Conservation (phyloP, 1,284 basidiomycete species). For the Athelia psychrophila region DNA sequence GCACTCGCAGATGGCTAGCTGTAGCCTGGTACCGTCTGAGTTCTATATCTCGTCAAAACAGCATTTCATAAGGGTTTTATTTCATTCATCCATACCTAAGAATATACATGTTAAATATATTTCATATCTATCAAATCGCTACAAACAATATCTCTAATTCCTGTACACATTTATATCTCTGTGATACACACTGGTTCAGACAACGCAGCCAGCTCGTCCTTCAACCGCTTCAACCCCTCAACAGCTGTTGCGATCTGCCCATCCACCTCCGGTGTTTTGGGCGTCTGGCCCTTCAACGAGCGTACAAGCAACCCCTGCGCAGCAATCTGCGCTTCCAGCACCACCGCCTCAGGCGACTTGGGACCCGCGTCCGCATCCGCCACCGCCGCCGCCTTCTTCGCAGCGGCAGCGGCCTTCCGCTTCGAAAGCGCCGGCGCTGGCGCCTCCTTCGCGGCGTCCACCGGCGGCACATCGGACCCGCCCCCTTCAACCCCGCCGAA, state of each 20-base stretch:
- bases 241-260: constrained; percentile 61
- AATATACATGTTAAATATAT: no score
- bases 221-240: constrained; percentile 46
- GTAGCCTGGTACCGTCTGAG: no score
- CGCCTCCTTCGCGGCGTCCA: constrained; percentile 32
- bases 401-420: constrained; percentile 46
- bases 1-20: no score
- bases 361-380: constrained; percentile 35
- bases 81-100: no score
- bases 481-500: constrained; percentile 67
- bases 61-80: no score
- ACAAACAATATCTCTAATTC: no score
- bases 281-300: constrained; percentile 56
- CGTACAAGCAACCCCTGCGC: constrained; percentile 76
- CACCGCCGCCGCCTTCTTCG: constrained; percentile 32
- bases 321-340: constrained; percentile 67
- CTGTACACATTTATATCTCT: no score
- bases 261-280: constrained; percentile 69
- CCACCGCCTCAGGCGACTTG: constrained; percentile 62
- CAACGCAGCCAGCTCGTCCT: constrained; percentile 37
- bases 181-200: background rate
- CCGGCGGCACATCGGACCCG: constrained; percentile 24
- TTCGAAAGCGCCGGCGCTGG: constrained; percentile 46
- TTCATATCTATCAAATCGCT: no score
- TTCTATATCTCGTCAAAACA: no score